These are phyloP conservation scores for Xylaria digitata DNA, from an alignment of 2,329 filamentous ascomycete genomes.

Conservation along the genomic window DNA sequence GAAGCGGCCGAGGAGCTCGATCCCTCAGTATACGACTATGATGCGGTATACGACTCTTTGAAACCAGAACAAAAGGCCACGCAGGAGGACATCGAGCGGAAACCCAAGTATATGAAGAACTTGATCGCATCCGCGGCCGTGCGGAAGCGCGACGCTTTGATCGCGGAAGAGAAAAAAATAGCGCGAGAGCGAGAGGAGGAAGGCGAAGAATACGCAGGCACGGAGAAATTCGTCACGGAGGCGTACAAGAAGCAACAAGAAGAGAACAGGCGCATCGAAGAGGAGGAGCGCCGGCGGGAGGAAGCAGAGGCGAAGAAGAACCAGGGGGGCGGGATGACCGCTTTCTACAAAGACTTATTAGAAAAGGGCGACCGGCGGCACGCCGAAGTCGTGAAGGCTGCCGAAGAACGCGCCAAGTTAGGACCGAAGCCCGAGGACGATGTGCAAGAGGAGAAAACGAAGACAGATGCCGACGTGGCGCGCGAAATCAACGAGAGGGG, in stretches of 20 bases:
- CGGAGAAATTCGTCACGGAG: constrained; percentile 87
- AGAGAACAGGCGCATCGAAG: constrained; percentile 76
- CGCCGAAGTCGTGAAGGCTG: constrained; percentile 75
- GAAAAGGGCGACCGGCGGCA: constrained; percentile 77
- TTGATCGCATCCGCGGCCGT: constrained; percentile 78
- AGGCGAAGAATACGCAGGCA: constrained; percentile 82
- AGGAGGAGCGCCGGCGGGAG: constrained; percentile 74
- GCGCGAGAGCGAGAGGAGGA: constrained; percentile 82
- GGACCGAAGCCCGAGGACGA: constrained; percentile 51
- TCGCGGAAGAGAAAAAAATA: constrained; percentile 84
- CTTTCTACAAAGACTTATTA: constrained; percentile 80
- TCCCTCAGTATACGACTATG: constrained; percentile 85
- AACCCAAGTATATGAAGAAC: constrained; percentile 82
- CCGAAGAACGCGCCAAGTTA: constrained; percentile 63
- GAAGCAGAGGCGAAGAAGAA: constrained; percentile 74
- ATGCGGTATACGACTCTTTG: constrained; percentile 81
- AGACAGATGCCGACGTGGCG: constrained; percentile 72
- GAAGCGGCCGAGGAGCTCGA: constrained; percentile 75
- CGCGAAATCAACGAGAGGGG: constrained; percentile 73
- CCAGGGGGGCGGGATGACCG: constrained; percentile 76
- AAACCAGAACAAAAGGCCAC: constrained; percentile 70
- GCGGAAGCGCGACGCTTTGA: constrained; percentile 80
- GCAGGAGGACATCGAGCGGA: constrained; percentile 65
- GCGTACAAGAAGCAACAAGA: constrained; percentile 86
- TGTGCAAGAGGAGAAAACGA: constrained; percentile 57